Evolutionary conservation across 2,329 filamentous ascomycete genomes (phyloP), one percentile per base, ranked within the genome.

Genomic region (Aspergillus calidoustus): DNA sequence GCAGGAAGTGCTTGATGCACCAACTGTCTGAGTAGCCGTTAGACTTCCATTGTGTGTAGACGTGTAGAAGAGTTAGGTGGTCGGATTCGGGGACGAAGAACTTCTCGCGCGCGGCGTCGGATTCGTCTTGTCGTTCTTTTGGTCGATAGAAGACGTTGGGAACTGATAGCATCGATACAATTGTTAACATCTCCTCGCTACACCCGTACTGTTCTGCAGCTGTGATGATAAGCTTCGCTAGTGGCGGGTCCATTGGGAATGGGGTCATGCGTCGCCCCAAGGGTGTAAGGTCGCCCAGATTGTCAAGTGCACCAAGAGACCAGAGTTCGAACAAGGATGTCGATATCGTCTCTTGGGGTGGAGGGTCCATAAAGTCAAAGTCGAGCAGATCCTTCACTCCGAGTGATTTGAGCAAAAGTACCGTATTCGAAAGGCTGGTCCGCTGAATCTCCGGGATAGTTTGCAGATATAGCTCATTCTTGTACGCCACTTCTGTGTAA

Each of bases 351-450:
- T 99, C 96, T 78, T 99, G 95, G 0, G 95, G 95, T 7, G 95
- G 95, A 1, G 95, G 95, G 69, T 99, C 95, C 94, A 99, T 98
- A 71, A 99, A 99, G 75, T 98, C 93, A 72, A 99, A 99, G 76
- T 99, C 94, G 1, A 99, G 80, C 9, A 99, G 83, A 68, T 99
- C 93, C 72, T 92, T 94, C 19, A 99, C 94, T 0, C 95, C 95
- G 0, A 99, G 85, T 0, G 92, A 97, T 74, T 99, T 99, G 51
- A 99, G 84, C 53, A 99, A 86, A 15, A 99, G 83, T 3, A 99
- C 94, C 0, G 93, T 98, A 70, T 98, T 98, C 71, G 92, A 90
- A 2, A 99, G 86, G 70, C 98, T 99, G 0, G 95, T 99, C 19
- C 95, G 87, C 78, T 99, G 95, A 47, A 99, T 98, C 74, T 99